Base-by-base conservation (phyloP, 2,329 filamentous ascomycete genomes). In the Penicillium frequentans region DNA sequence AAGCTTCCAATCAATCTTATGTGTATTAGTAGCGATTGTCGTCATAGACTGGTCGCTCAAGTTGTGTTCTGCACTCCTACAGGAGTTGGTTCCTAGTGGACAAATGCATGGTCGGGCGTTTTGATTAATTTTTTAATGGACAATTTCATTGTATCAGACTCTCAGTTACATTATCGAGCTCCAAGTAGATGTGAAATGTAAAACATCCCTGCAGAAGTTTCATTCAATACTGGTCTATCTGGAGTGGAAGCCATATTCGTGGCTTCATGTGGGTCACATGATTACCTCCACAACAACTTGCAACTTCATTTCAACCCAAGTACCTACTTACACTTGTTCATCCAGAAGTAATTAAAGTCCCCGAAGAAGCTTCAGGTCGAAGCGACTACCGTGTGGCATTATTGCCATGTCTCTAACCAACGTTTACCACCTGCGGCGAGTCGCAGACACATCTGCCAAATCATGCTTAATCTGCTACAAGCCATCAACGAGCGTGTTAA, bases 381-480 rank as follows among this genome's bases (percentile, higher is more conserved):
- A 14, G 19, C 5, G 11, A 14, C 10, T 23, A 11, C 5, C 11
- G 23, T 23, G 19, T 23, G 19, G 4, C 11, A 21, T 23, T 5
- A 13, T 13, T 3, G 23, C 3, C 23, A 73, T 73, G 66, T 65
- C 70, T 42, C 62, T 93, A 57, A 84, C 85, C 43, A 98, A 98
- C 70, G 75, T 90, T 29, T 98, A 93, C 77, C 86, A 90, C 62
- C 89, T 93, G 63, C 90, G 93, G 49, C 90, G 87, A 65, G 93
- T 98, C 35, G 92, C 92, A 13, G 91, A 96, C 29, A 84, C 86
- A n/a, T 84, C 89, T 1, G 84, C 90, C 13, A 96, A 90, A 75
- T 82, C 90, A 49, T 99, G 95, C 76, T 89, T 91, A 75, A 86
- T 98, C 61, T 98, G 95, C 81, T 96, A 89, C 80, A 96, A 95